Evolutionary conservation across 176 grass and related monocot species (phyloP).

Genomic region (Bolboschoenus planiculmis): DNA sequence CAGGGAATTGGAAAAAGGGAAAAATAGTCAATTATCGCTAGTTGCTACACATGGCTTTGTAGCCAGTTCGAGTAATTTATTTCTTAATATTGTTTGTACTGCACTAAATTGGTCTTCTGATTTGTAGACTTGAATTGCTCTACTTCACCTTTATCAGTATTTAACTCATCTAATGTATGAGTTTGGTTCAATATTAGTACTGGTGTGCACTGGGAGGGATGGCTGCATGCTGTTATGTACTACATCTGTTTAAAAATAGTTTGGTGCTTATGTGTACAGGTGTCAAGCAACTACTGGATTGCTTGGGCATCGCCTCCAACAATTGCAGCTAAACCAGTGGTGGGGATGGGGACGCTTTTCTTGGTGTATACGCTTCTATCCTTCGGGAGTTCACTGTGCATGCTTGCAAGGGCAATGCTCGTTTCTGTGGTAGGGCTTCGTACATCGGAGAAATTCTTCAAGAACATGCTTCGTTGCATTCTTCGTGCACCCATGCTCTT

Average conservation of each 20-base stretch:
- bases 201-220: not conserved
- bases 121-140: not conserved
- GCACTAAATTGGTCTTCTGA: not conserved
- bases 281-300: constrained; percentile 99
- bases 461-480: constrained; percentile 71
- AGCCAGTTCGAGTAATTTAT: not conserved
- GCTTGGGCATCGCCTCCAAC: constrained; percentile 76
- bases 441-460: constrained; percentile 78
- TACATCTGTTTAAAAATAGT: not conserved
- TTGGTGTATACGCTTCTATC: constrained; percentile 67
- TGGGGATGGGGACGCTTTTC: constrained; percentile 53
- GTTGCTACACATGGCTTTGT: not conserved
- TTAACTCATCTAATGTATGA: not conserved
- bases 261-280: not conserved
- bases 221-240: not conserved
- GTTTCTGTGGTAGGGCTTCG: constrained; percentile 44
- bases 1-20: not conserved
- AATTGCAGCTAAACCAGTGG: constrained; percentile 31
- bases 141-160: not conserved
- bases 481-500: constrained; percentile 91
- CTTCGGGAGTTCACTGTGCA: constrained; percentile 56
- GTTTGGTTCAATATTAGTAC: not conserved
- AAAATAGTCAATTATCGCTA: not conserved
- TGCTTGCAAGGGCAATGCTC: constrained; percentile 49
- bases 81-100: not conserved